Conservation (phyloP, 495 filamentous ascomycete species). For the Aspergillus heteromorphus region DNA sequence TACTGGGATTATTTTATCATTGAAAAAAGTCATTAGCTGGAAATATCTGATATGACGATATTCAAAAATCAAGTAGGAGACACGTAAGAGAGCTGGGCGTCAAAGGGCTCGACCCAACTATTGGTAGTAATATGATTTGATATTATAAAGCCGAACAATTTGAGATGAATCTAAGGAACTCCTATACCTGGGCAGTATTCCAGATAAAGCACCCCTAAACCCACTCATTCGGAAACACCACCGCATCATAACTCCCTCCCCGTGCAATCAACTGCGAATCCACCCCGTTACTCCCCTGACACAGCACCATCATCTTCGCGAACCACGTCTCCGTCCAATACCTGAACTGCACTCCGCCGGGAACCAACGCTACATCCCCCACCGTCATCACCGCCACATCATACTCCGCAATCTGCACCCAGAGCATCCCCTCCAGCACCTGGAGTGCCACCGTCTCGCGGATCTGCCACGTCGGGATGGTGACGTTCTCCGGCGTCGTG, state of each 20-base stretch:
- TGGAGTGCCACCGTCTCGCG: slow-evolving; percentile 31
- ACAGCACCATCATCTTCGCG: slow-evolving; percentile 37
- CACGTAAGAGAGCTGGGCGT: no score
- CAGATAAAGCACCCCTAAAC: no score
- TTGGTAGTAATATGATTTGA: no score
- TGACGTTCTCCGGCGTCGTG: slow-evolving; percentile 10
- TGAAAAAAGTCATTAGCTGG: no score
- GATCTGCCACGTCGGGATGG: slow-evolving; percentile 15
- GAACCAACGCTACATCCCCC: slow-evolving; percentile 40
- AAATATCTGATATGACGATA: no score
- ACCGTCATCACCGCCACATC: slow-evolving; percentile 19
- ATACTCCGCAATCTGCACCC: slow-evolving; percentile 28
- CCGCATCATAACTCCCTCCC: slow-evolving; percentile 18
- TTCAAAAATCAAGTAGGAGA: no score
- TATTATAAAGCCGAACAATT: no score
- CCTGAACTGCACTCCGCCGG: slow-evolving; percentile 20
- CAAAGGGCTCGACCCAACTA: no score
- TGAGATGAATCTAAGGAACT: no score
- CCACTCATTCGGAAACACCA: slow-evolving; percentile 21
- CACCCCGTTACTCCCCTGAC: slow-evolving; percentile 26
- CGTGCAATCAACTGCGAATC: slow-evolving; percentile 26
- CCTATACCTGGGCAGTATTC: no score
- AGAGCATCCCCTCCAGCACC: slow-evolving; percentile 35
- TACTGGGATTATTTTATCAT: no score
- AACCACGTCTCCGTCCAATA: slow-evolving; percentile 31